These are phyloP conservation scores for Sclerotinia spermophila DNA, from an alignment of 2,329 filamentous ascomycete species.

Conservation along the genomic window DNA sequence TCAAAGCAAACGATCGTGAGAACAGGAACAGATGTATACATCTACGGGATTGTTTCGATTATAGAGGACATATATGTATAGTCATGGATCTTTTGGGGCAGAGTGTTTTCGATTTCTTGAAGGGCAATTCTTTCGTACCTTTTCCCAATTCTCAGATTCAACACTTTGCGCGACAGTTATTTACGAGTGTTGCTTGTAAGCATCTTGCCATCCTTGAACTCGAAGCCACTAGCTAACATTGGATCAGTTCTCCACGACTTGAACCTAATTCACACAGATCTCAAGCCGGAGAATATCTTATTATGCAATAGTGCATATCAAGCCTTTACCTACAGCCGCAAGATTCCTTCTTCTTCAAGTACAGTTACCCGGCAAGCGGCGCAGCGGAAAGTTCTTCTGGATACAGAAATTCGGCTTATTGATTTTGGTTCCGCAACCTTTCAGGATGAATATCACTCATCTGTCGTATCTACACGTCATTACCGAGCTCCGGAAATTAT, in stretches of 20 bases:
- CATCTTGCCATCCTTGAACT: slow-evolving; percentile 35
- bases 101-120: slow-evolving; percentile 97
- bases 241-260: slow-evolving; percentile 83
- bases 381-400: slow-evolving; percentile 60
- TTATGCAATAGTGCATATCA: slow-evolving; percentile 63
- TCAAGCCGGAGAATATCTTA: slow-evolving; percentile 69
- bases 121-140: slow-evolving; percentile 90
- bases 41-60: slow-evolving; percentile 94
- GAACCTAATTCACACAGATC: slow-evolving; percentile 89
- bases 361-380: slow-evolving; percentile 58
- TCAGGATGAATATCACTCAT: slow-evolving; percentile 69
- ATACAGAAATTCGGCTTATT: slow-evolving; percentile 67
- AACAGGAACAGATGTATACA: slow-evolving; percentile 98
- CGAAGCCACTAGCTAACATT: slow-evolving; percentile 21
- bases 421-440: slow-evolving; percentile 71
- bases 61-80: slow-evolving; percentile 91
- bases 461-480: slow-evolving; percentile 66
- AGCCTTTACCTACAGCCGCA: slow-evolving; percentile 67
- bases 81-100: slow-evolving; percentile 78
- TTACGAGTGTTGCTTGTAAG: slow-evolving; percentile 98
- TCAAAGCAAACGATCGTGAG: slow-evolving; percentile 84
- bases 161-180: slow-evolving; percentile 88
- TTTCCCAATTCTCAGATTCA: slow-evolving; percentile 99
- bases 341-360: slow-evolving; percentile 63
- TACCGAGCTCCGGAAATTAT: slow-evolving; percentile 70